Conservation (phyloP, 768 basidiomycete species). For the Tulasnella sp. region DNA sequence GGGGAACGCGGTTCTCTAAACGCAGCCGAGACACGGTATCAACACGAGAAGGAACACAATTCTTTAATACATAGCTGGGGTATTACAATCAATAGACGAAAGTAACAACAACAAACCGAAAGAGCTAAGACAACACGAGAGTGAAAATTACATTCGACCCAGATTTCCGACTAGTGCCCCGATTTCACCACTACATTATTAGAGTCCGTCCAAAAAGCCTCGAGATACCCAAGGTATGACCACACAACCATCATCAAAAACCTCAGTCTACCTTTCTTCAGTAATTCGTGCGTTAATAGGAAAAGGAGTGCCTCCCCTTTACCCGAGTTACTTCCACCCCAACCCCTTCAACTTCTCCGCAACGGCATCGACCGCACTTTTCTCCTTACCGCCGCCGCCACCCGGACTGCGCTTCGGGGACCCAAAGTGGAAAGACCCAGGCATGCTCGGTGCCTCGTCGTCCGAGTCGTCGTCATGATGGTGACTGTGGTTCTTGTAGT, state of each 20-base stretch:
- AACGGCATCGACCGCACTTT: neutral
- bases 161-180: neutral
- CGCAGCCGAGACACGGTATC: neutral
- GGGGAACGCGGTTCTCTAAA: neutral
- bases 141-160: neutral
- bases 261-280: too few species aligned
- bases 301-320: neutral
- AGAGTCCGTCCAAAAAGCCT: neutral
- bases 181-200: neutral
- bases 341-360: neutral
- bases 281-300: too few species aligned
- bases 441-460: constrained; percentile 6
- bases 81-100: neutral
- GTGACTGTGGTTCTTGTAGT: neutral
- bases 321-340: neutral
- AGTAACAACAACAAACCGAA: neutral
- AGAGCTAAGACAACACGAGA: neutral
- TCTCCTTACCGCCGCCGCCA: too few species aligned
- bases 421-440: constrained; percentile 15
- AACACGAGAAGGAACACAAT: neutral
- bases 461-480: neutral
- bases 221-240: too few species aligned
- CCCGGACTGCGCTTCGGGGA: neutral
- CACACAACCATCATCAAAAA: too few species aligned
- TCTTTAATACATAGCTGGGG: neutral